These are phyloP conservation scores for Didymella sp. DNA, from an alignment of 2,329 filamentous ascomycete species.

Conservation along the genomic window DNA sequence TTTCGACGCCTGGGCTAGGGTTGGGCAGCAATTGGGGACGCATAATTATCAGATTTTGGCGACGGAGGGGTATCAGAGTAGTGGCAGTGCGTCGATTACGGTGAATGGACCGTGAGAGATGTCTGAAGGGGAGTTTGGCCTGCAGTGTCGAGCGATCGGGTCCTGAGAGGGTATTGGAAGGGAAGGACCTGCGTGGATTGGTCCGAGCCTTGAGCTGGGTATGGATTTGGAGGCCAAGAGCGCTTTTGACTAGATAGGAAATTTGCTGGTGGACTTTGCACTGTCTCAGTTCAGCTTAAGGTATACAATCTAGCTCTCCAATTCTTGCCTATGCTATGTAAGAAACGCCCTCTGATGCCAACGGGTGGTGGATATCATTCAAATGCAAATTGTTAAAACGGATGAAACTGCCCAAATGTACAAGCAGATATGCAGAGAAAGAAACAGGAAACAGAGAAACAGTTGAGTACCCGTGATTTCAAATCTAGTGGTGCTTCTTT, in stretches of 20 bases:
- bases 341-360: constrained; percentile 2
- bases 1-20: neutral
- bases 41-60: neutral
- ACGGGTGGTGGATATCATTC: constrained; percentile 8
- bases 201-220: neutral
- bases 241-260: neutral
- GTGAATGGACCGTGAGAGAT: neutral
- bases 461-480: neutral
- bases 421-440: neutral
- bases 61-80: neutral
- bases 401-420: neutral
- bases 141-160: neutral
- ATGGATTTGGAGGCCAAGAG: neutral
- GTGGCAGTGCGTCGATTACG: neutral
- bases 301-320: neutral
- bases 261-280: neutral
- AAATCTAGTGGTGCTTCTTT: constrained; percentile 26
- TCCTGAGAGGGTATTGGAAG: neutral
- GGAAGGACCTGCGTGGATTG: neutral
- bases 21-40: neutral
- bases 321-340: neutral
- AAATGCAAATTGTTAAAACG: neutral
- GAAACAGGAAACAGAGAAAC: neutral
- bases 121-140: neutral
- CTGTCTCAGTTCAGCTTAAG: neutral